Evolutionary conservation across 2,329 filamentous ascomycete genomes (phyloP).

Genomic region (Thermomyces lanuginosus): DNA sequence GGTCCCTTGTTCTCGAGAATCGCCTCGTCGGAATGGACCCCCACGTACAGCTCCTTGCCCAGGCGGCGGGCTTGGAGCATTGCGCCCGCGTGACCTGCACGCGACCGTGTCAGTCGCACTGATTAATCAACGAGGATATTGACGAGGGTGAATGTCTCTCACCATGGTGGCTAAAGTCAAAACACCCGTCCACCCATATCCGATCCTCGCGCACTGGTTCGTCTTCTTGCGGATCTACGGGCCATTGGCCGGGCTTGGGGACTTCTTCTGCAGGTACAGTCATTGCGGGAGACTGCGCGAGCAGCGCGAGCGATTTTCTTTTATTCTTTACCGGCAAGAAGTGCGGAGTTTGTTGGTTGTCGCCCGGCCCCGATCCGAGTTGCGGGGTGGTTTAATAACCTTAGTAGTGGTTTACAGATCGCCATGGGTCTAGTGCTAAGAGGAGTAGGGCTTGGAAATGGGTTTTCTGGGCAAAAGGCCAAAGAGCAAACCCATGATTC

Average conservation of each 20-base stretch:
- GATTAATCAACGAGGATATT: conserved; percentile 1
- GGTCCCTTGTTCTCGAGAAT: conserved; percentile 96
- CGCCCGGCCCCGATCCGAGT: too few relatives aligned
- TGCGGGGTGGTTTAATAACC: too few relatives aligned
- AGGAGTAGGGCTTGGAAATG: too few relatives aligned
- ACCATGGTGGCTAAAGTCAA: conserved; percentile 98
- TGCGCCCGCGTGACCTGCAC: conserved; percentile 74
- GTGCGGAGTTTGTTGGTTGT: too few relatives aligned
- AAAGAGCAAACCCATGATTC: too few relatives aligned
- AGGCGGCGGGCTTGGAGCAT: conserved; percentile 91
- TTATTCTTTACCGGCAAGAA: too few relatives aligned
- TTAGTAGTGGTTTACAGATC: too few relatives aligned
- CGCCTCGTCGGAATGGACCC: conserved; percentile 87
- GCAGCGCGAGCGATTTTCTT: too few relatives aligned
- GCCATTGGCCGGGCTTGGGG: conserved; percentile 43
- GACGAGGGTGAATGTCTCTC: conserved; percentile 13
- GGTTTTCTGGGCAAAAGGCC: too few relatives aligned
- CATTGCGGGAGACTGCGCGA: too few relatives aligned
- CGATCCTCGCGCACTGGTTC: conserved; percentile 46
- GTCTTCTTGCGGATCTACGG: conserved; percentile 48
- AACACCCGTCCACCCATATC: conserved; percentile 97
- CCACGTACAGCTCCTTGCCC: conserved; percentile 74
- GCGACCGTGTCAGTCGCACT: conserved; percentile 4
- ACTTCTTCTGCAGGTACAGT: conserved; percentile 21
- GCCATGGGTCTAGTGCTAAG: too few relatives aligned